Percentiles rank a stretch among this genome's conserved stretches.
These are phyloP conservation scores for Trichophyton verrucosum DNA, from an alignment of 2,329 filamentous ascomycete species.

Conservation along the genomic window DNA sequence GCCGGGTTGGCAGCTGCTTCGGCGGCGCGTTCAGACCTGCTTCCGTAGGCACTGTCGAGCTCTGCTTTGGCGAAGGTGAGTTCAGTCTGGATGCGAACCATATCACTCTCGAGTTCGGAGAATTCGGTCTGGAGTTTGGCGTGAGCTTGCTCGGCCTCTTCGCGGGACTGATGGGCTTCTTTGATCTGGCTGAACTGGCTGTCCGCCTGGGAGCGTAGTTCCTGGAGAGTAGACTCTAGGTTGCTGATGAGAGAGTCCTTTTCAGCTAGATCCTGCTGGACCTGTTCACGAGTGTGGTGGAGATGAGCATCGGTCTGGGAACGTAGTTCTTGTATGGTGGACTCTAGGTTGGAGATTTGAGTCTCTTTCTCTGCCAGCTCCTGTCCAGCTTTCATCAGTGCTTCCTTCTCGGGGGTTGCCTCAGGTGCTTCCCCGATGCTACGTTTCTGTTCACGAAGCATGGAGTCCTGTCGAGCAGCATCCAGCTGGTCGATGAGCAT, in stretches of 20 bases:
- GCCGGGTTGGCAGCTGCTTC: constrained; percentile 48
- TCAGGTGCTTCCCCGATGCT: constrained; percentile 17
- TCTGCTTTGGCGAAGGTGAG: constrained; percentile 84
- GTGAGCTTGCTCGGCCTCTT: constrained; percentile 27
- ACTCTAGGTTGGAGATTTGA: constrained; percentile 14
- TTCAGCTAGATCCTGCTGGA: constrained; percentile 8
- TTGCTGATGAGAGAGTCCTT: constrained; percentile 9
- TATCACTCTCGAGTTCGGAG: constrained; percentile 46
- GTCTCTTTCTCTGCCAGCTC: constrained; percentile 17
- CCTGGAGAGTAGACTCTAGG: constrained; percentile 14
- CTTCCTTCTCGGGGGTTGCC: constrained; percentile 19
- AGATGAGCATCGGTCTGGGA: constrained; percentile 21
- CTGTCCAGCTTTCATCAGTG: constrained; percentile 12
- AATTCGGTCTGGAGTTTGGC: constrained; percentile 38
- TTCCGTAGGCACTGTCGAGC: constrained; percentile 86
- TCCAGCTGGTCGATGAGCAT: constrained; percentile 35
- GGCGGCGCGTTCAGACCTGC: constrained; percentile 55
- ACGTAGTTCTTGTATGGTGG: constrained; percentile 17
- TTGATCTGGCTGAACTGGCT: constrained; percentile 16
- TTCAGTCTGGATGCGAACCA: constrained; percentile 58
- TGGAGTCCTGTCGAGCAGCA: constrained; percentile 25
- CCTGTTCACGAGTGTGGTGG: neutral
- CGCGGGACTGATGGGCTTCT: constrained; percentile 20
- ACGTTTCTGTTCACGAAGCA: constrained; percentile 24
- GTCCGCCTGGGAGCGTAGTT: constrained; percentile 25